Conservation (phyloP, 208 protist species). For the Leishmania arabica region DNA sequence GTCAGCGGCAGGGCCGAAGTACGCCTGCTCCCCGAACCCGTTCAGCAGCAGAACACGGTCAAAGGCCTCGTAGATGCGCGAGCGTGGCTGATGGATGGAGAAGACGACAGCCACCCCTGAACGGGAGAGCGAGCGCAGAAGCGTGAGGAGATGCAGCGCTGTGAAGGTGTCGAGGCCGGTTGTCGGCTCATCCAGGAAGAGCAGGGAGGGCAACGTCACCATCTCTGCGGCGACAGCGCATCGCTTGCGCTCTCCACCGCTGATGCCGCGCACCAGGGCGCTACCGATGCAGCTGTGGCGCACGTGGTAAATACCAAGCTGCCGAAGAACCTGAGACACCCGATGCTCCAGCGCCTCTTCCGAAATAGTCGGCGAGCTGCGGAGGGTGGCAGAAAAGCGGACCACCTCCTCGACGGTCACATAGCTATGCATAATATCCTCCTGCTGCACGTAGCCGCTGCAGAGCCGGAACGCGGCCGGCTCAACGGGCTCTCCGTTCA, state of each 20-base stretch:
- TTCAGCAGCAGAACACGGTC: conserved; percentile 85
- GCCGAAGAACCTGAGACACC: conserved; percentile 20
- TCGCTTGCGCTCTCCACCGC: conserved; percentile 80
- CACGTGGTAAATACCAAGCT: conserved; percentile 61
- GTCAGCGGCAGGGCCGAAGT: conserved; percentile 66
- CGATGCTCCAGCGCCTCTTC: conserved; percentile 17
- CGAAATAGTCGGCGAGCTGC: conserved; percentile 38
- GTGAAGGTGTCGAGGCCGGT: conserved; percentile 89
- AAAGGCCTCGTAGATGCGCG: conserved; percentile 60
- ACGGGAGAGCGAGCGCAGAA: conserved; percentile 48
- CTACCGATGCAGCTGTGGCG: conserved; percentile 50
- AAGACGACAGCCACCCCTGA: conserved; percentile 59
- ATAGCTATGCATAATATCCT: conserved; percentile 68
- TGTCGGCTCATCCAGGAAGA: conserved; percentile 84
- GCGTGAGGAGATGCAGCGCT: conserved; percentile 56
- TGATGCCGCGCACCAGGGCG: conserved; percentile 56
- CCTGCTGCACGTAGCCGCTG: conserved; percentile 83
- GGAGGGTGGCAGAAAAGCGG: conserved; percentile 64
- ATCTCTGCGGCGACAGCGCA: conserved; percentile 70
- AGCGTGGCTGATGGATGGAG: conserved; percentile 80
- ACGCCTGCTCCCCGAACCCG: conserved; percentile 73
- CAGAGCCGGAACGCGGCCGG: conserved; percentile 36
- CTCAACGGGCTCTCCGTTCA: conserved; percentile 52
- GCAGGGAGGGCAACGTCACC: conserved; percentile 56
- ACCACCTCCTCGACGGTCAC: conserved; percentile 76